Evolutionary conservation across 2,329 filamentous ascomycete genomes (phyloP), one percentile per base, ranked within the genome.

Genomic region (Dendrostoma leiphaemia): DNA sequence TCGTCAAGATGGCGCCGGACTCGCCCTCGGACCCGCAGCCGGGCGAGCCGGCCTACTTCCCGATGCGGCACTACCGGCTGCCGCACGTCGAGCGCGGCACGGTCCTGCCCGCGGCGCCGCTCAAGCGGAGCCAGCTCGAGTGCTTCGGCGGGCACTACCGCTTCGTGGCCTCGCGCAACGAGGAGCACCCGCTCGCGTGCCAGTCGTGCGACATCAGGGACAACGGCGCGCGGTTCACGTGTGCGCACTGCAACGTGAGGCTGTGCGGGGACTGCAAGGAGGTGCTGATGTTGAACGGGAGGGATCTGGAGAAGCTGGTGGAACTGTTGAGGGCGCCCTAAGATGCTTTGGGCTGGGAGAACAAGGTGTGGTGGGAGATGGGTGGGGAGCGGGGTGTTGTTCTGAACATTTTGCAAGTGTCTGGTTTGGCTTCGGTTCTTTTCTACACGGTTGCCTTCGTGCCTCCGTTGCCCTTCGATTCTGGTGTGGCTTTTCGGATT

Each of bases 161-260:
- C 44, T 79, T 83, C 75, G 71, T 76, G 51, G 67, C 72, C 34
- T 73, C 74, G 50, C 67, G 69, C 56, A 83, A 84, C 64, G 66
- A 63, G 44, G 64, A 74, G 61, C 78, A 82, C 62, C 72, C 80
- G 2, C 69, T 83, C 19, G 71, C 77, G 10, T 84, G 81, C 64
- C 77, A 81, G 65, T 72, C 75, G 3, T 84, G 81, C 65, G 71
- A 72, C 49, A 70, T 69, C 53, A 68, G 70, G 47, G 77, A 82
- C 54, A 61, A 64, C 6, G 71, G 74, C 41, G 67, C 74, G 58
- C 74, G 80, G 32, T 76, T 69, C 66, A 70, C 69, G 19, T 83
- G 80, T 63, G 66, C 67, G 13, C 79, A 76, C 64, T 83, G 80
- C 65, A 70, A 74, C 55, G 61, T 83, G 45, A 74, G 79, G 48